These are phyloP conservation scores for Alternaria sp. DNA, from an alignment of 2,329 filamentous ascomycete species.

Conservation along the genomic window DNA sequence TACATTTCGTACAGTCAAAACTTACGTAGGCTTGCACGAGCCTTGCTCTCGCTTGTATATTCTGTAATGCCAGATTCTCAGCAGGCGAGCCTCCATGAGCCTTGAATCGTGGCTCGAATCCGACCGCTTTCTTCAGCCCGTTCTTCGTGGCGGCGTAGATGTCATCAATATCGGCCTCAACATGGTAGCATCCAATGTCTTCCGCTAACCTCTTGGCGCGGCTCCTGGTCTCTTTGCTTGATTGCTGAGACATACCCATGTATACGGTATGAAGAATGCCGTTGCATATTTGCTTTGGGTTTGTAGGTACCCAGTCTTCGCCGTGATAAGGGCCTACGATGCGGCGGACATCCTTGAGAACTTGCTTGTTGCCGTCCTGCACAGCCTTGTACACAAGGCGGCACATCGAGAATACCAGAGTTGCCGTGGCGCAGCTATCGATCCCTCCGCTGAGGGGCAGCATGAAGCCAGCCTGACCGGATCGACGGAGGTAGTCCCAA, in stretches of 20 bases:
- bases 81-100: constrained; percentile 67
- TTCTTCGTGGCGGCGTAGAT: constrained; percentile 66
- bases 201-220: constrained; percentile 67
- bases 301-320: constrained; percentile 59
- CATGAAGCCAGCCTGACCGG: constrained; percentile 61
- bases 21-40: constrained; percentile 74
- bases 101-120: constrained; percentile 67
- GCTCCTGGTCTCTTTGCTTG: constrained; percentile 68
- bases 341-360: constrained; percentile 60
- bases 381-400: constrained; percentile 62
- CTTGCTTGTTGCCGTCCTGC: constrained; percentile 58
- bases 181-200: constrained; percentile 74
- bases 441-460: constrained; percentile 66
- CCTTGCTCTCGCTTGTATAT: constrained; percentile 31
- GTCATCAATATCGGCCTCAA: constrained; percentile 63
- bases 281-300: constrained; percentile 65
- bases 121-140: constrained; percentile 58
- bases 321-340: constrained; percentile 59
- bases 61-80: constrained; percentile 57
- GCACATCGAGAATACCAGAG: constrained; percentile 55
- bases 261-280: constrained; percentile 62
- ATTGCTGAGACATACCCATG: constrained; percentile 45
- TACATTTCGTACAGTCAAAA: too few species aligned
- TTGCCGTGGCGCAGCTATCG: constrained; percentile 56
- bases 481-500: constrained; percentile 67